Conservation (phyloP, 2,329 filamentous ascomycete species). For the Periconia sp. region DNA sequence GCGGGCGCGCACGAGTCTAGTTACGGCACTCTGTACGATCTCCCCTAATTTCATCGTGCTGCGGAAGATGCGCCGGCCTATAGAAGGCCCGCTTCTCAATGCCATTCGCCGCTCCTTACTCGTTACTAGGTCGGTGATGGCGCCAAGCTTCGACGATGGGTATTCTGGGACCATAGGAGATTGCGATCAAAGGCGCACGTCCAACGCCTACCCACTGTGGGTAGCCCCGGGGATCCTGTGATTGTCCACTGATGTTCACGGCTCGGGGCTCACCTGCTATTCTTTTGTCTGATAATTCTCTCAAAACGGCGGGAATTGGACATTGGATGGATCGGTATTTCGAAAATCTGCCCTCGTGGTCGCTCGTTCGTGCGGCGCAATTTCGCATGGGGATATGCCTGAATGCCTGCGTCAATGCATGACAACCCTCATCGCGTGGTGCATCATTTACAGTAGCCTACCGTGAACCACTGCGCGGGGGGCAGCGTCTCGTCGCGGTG, state of each 20-base stretch:
- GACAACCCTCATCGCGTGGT: not conserved
- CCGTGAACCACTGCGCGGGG: too few relatives aligned
- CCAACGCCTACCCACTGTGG: constrained; percentile 7
- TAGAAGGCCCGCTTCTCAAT: not conserved
- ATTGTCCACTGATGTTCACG: not conserved
- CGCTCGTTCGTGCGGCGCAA: too few relatives aligned
- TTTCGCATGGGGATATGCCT: too few relatives aligned
- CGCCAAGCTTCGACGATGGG: not conserved
- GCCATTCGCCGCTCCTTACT: not conserved
- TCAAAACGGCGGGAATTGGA: not conserved
- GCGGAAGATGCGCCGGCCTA: not conserved
- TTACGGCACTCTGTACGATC: too few relatives aligned
- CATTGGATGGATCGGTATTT: too few relatives aligned
- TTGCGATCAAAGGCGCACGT: constrained; percentile 11
- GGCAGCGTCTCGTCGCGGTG: not conserved
- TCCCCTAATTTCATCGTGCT: too few relatives aligned
- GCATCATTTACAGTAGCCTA: not conserved
- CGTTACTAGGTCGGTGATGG: constrained; percentile 4
- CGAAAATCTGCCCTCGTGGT: too few relatives aligned
- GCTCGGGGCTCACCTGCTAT: not conserved
- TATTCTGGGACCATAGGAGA: constrained; percentile 12
- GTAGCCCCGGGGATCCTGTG: constrained; percentile 2
- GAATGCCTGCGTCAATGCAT: not conserved
- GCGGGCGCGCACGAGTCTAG: too few relatives aligned
- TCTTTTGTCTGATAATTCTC: not conserved